A percentile compares a stretch with the other conserved stretches of the same genome.
phyloP scores from a whole-genome alignment of 2,329 filamentous ascomycete species.

The Scytalidium sp. region DNA sequence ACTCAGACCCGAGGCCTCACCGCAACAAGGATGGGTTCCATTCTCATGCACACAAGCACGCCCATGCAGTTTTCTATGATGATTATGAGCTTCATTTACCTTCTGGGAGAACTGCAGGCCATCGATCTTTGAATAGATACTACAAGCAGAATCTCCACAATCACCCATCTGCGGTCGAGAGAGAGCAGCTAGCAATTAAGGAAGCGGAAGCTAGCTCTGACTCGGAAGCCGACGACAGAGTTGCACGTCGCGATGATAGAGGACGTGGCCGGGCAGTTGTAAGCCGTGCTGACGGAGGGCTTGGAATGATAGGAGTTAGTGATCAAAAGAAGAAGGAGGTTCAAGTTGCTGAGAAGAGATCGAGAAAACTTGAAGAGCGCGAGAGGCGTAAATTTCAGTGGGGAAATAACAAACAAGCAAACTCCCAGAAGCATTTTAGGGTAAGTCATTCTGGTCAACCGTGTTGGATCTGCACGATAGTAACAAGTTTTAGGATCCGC shows the following conservation, averaged over 20 bases:
- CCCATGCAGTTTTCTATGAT: conserved; percentile 77
- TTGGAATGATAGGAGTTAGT: conserved; percentile 74
- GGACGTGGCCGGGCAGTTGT: conserved; percentile 53
- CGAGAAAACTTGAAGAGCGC: conserved; percentile 61
- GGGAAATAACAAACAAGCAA: conserved; percentile 68
- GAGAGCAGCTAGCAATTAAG: conserved; percentile 64
- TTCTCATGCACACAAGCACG: conserved; percentile 74
- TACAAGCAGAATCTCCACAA: conserved; percentile 89
- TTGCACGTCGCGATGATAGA: conserved; percentile 34
- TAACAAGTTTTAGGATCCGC: conserved; percentile 28
- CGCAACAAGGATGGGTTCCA: conserved; percentile 76
- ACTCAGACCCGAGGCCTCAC: conserved; percentile 67
- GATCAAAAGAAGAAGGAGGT: conserved; percentile 73
- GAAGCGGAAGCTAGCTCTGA: conserved; percentile 41
- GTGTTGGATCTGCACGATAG: conserved; percentile 5
- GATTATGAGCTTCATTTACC: conserved; percentile 94
- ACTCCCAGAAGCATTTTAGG: conserved; percentile 65
- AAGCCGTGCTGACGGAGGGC: conserved; percentile 67
- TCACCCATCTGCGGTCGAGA: conserved; percentile 77
- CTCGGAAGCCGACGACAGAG: conserved; percentile 32
- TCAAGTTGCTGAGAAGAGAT: conserved; percentile 63
- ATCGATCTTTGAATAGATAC: conserved; percentile 83
- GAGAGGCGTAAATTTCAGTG: conserved; percentile 63
- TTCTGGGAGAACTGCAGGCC: conserved; percentile 83
- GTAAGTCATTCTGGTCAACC: conserved; percentile 35